Conservation (phyloP, 2,329 filamentous ascomycete genomes). For the Fusarium sp. region DNA sequence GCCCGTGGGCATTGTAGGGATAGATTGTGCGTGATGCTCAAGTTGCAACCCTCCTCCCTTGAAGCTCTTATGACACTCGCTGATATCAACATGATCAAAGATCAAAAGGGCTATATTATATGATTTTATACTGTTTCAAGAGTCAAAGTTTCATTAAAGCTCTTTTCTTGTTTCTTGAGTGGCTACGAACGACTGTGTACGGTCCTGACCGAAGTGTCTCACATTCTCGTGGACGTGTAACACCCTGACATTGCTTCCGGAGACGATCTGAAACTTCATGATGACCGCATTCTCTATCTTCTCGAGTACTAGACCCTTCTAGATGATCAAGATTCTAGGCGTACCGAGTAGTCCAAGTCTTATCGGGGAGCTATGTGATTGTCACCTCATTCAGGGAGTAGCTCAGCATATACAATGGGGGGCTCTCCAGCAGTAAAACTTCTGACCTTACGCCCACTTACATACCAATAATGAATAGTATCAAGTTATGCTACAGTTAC, state of each 20-base stretch:
- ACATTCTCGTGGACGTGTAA: not conserved
- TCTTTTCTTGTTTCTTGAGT: not conserved
- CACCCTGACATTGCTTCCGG: not conserved
- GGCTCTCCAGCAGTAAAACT: not conserved
- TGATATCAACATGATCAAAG: not conserved
- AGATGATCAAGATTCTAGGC: too few species aligned
- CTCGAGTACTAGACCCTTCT: not conserved
- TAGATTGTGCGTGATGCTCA: not conserved
- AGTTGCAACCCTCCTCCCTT: not conserved
- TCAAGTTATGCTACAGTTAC: not conserved
- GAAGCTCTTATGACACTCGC: not conserved
- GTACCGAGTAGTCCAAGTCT: too few species aligned
- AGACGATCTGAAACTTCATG: not conserved
- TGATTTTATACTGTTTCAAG: fast-evolving
- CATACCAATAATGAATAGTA: not conserved
- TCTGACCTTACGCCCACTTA: too few species aligned
- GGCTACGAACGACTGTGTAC: not conserved
- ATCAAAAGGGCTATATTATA: not conserved
- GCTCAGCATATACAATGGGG: not conserved
- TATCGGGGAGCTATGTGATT: too few species aligned
- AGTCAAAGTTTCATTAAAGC: fast-evolving
- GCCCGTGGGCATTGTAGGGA: fast-evolving
- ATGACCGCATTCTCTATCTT: fast-evolving
- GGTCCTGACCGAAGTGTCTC: not conserved
- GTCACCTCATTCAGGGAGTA: not conserved